Evolutionary conservation across 2,329 filamentous ascomycete genomes (phyloP), one percentile per base, ranked within the genome.

Genomic region (Ophiostoma piceae): DNA sequence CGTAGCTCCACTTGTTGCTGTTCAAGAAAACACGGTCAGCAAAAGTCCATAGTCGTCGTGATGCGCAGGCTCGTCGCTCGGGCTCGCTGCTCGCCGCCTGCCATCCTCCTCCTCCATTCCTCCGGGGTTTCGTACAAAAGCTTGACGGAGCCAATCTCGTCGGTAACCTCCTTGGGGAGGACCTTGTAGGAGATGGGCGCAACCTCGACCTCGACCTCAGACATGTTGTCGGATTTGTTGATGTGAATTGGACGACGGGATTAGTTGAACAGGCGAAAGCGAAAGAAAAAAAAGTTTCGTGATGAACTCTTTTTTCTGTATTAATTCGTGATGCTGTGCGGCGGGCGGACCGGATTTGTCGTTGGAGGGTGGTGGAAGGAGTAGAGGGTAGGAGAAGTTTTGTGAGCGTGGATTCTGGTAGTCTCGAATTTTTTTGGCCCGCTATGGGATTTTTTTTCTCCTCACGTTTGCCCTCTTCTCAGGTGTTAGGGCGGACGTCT

Each of bases 201-300:
- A 83, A 95, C 90, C 87, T 96, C 92, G 84, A 96, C 90, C 87
- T 97, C 94, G 86, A 90, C 92, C 85, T 96, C 93, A 90, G 93
- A 96, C 93, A 96, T 97, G 83, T 39, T 72, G 66, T 68, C 67
- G 64, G 60, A 41, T 51, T 67, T 91, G 69, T 37, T 68, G 67
- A 68, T 37, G 41, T 71, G 41, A 47, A 57, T 60, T 76, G 74
- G 74, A 75, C 75, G 75, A 74, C 74, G 66, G 19, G 43, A 19
- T 14, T 19, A 41, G 60, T 68, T 66, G 70, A 39, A 39, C 68
- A 67, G 67, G 22, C 51, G 62, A 54, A 51, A 47, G 22, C 51
- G 62, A 54, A 51, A 47, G 70, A 60, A 57, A 67, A 68, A 69
- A 69, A 70, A 70, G 39, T 47, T 37, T 43, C 60, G 65, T n/a